A percentile compares a stretch with the other conserved stretches of the same genome.
These are phyloP conservation scores for Porpolomopsis calyptriformis DNA, from an alignment of 768 basidiomycete genomes.

Conservation along the genomic window DNA sequence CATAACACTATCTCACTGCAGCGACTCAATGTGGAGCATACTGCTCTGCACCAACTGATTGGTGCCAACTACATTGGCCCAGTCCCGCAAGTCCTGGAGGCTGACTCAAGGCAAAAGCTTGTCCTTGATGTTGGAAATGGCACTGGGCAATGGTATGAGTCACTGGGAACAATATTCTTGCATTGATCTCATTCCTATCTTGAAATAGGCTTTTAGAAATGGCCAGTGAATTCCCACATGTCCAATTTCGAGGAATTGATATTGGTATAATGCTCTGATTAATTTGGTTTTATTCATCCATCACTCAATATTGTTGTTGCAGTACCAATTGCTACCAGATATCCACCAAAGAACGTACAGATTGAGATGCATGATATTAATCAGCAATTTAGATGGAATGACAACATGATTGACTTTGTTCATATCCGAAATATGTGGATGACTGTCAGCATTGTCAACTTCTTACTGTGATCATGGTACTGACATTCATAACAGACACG, in stretches of 20 bases:
- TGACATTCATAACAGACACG: conserved; percentile 33
- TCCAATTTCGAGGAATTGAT: conserved; percentile 60
- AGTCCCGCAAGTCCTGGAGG: conserved; percentile 40
- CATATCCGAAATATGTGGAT: conserved; percentile 53
- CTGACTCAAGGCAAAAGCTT: conserved; percentile 30
- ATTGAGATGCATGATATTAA: conserved; percentile 63
- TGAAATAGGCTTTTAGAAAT: conserved; percentile 60
- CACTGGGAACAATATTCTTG: conserved; percentile 12
- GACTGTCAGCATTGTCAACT: conserved; percentile 35
- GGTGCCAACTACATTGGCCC: conserved; percentile 54
- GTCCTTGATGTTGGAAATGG: conserved; percentile 73
- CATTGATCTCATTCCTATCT: conserved; percentile 4
- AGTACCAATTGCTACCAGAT: conserved; percentile 67
- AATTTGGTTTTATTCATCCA: conserved; percentile 6
- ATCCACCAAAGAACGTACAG: conserved; percentile 47
- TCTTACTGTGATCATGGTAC: background rate
- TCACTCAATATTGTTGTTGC: conserved; percentile 8
- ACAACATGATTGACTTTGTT: conserved; percentile 52
- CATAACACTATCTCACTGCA: conserved; percentile 17
- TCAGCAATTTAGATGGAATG: conserved; percentile 36
- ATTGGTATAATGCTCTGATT: conserved; percentile 43
- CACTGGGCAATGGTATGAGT: conserved; percentile 55
- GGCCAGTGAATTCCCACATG: conserved; percentile 54
- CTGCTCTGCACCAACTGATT: conserved; percentile 37
- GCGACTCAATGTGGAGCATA: conserved; percentile 46